phyloP scores from a whole-genome alignment of 2,329 filamentous ascomycete genomes.

The Penicillium paneum region DNA sequence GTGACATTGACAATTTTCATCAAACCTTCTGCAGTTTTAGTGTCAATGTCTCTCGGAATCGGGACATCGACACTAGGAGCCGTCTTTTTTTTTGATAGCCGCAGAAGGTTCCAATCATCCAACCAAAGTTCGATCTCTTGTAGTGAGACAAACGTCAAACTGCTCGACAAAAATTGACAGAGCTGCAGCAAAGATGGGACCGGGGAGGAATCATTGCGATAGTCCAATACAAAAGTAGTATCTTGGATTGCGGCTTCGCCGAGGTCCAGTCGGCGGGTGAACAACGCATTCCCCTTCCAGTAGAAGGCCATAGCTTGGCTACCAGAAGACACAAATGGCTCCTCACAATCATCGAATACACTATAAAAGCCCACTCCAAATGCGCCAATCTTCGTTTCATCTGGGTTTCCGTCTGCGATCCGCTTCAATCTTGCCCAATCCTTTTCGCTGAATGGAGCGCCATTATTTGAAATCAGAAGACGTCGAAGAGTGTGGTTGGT shows the following conservation, averaged over 20 bases:
- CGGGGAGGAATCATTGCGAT: constrained; percentile 82
- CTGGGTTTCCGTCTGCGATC: constrained; percentile 97
- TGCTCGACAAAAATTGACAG: constrained; percentile 89
- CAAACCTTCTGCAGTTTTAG: constrained; percentile 77
- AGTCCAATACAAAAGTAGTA: constrained; percentile 93
- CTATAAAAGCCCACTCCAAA: constrained; percentile 99
- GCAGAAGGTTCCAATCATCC: constrained; percentile 78
- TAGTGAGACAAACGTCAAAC: constrained; percentile 89
- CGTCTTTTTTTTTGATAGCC: constrained; percentile 77
- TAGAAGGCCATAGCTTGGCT: constrained; percentile 96
- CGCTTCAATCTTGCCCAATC: constrained; percentile 93
- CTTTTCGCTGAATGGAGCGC: constrained; percentile 78
- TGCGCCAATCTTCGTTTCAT: constrained; percentile 98
- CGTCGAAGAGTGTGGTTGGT: constrained; percentile 81
- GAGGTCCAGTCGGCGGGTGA: constrained; percentile 79
- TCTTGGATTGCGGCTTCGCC: constrained; percentile 63
- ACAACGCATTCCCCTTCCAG: constrained; percentile 98
- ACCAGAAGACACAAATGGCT: constrained; percentile 93
- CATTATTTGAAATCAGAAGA: constrained; percentile 90
- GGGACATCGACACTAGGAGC: constrained; percentile 70
- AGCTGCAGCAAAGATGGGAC: constrained; percentile 82
- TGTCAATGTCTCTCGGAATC: constrained; percentile 75
- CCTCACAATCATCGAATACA: constrained; percentile 96
- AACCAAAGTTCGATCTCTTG: constrained; percentile 85
- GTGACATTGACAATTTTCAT: constrained; percentile 84